Conservation (phyloP, 2,329 filamentous ascomycete genomes). For the Colletotrichum sidae region DNA sequence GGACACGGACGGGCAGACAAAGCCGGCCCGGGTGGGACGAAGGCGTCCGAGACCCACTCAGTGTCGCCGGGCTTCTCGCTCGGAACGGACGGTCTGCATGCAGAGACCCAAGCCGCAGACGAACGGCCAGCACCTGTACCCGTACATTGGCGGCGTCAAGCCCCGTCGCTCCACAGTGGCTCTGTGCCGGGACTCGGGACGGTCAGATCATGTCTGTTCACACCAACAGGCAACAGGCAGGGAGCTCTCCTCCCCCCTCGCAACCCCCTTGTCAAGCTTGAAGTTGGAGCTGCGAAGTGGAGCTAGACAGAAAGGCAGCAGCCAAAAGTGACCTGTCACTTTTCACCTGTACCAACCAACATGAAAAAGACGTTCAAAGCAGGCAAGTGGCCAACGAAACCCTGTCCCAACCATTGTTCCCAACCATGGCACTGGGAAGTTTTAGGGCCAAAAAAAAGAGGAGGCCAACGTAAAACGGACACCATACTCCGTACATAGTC, state of each 20-base stretch:
- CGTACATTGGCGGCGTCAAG: conserved; percentile 9
- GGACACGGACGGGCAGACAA: neutral
- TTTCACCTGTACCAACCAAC: conserved; percentile 16
- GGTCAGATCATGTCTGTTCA: conserved; percentile 35
- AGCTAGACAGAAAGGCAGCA: neutral
- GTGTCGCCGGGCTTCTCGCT: neutral
- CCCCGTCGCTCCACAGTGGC: conserved; percentile 24
- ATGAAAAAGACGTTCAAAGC: conserved; percentile 1
- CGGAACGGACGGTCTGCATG: conserved; percentile 5
- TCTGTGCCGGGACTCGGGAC: conserved; percentile 4
- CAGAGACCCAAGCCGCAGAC: conserved; percentile 2
- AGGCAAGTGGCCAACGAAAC: conserved; percentile 15
- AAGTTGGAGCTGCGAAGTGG: conserved; percentile 14
- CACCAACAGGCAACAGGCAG: neutral
- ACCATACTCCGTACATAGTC: neutral
- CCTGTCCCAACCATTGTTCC: conserved; percentile 16
- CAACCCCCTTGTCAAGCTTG: conserved; percentile 16
- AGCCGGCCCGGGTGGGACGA: conserved; percentile 12
- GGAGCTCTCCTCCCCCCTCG: conserved; percentile 24
- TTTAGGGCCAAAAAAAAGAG: conserved; percentile 25
- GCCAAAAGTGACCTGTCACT: conserved; percentile 29
- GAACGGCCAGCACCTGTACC: conserved; percentile 7
- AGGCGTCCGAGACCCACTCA: conserved; percentile 7
- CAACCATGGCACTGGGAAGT: conserved; percentile 28
- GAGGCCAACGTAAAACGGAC: neutral